Evolutionary conservation across 2,329 filamentous ascomycete genomes (phyloP), one percentile per base, ranked within the genome.

Genomic region (Nemania diffusa): DNA sequence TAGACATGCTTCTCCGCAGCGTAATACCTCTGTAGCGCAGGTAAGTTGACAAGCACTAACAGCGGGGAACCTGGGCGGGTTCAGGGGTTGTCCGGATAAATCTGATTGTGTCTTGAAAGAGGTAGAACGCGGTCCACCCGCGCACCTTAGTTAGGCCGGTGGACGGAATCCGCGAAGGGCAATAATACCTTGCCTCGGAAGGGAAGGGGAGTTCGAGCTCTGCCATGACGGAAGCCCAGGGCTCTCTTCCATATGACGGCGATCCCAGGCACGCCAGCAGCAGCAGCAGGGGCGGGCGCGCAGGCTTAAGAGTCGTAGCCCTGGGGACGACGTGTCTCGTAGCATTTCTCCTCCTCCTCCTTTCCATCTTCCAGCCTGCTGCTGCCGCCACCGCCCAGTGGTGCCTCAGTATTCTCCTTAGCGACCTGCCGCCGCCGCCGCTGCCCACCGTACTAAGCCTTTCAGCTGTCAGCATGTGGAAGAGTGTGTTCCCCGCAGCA

Each of bases 401-500:
- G 34, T 60, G 44, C 22, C 53, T 53, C 22, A n/a, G n/a, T n/a
- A 37, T 22, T 59, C 17, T 60, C 13, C 17, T 46, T 64, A 44
- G 59, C 27, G 42, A 66, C 48, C 56, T 40, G 20, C 29, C 9
- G 9, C 29, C 9, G 9, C 29, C 9, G 29, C n/a, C n/a, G n/a
- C n/a, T n/a, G n/a, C n/a, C n/a, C n/a, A n/a, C n/a, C n/a, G n/a
- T n/a, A n/a, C 3, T 13, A 7, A 24, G 46, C 46, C 44, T n/a
- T 44, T 65, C 50, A 60, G 58, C 58, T 67, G 42, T 27, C 61
- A 58, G 42, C 22, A 76, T 76, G 73, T 74, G 74, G 74, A 75
- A 72, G 71, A 70, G 63, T 62, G 51, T 73, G 4, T 65, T 69
- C 72, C 70, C 74, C 68, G 73, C 74, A 69, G 71, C 71, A 70